Evolutionary conservation across 192 early-diverging fungal genomes (phyloP).

Genomic region (Entophlyctis luteolus): DNA sequence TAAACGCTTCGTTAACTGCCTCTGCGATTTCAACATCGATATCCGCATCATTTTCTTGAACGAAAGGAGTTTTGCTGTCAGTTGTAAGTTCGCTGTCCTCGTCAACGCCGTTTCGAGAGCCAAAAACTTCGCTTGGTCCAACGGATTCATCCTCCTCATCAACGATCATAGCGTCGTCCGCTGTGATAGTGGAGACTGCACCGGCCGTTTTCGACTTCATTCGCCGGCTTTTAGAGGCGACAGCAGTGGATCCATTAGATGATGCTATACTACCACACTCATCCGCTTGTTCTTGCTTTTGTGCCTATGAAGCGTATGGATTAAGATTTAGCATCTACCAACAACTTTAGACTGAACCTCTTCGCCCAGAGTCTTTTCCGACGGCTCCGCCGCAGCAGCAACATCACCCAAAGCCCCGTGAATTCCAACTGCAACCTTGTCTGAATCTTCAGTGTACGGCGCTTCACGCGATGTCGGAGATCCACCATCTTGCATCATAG

Average conservation of each 20-base stretch:
- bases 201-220: not conserved
- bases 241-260: conserved; percentile 22
- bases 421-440: not conserved
- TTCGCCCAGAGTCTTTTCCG: too few relatives aligned
- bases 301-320: not conserved
- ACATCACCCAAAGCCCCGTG: not conserved
- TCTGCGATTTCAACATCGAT: too few relatives aligned
- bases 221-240: conserved; percentile 9
- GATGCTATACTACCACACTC: conserved; percentile 16
- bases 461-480: too few relatives aligned
- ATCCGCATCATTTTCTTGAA: too few relatives aligned
- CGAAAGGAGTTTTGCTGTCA: not conserved
- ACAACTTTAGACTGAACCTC: too few relatives aligned
- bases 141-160: not conserved
- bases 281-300: not conserved
- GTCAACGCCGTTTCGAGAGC: too few relatives aligned
- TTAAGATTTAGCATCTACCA: not conserved
- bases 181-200: not conserved
- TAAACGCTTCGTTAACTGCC: too few relatives aligned
- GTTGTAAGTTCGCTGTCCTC: too few relatives aligned
- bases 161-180: not conserved
- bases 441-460: not conserved
- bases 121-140: too few relatives aligned
- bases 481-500: too few relatives aligned
- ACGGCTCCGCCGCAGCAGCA: conserved; percentile 3